Evolutionary conservation across 2,329 filamentous ascomycete genomes (phyloP).

Genomic region (Hymenoscyphus salicellus): DNA sequence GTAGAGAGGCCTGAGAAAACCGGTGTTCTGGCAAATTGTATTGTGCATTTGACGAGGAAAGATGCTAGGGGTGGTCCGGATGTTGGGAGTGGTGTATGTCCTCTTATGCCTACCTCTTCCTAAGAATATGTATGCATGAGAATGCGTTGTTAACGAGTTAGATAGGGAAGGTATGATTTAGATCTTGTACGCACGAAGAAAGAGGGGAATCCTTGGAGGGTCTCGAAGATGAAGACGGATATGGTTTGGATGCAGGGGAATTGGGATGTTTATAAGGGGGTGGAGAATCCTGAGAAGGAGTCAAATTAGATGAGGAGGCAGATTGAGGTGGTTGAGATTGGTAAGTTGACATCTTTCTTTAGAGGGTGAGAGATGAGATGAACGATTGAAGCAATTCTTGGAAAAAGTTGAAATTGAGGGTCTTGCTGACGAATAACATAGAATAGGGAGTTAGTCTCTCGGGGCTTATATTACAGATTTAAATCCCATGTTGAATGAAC

Average conservation of each 20-base stretch:
- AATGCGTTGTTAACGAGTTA: neutral
- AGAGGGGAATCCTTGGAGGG: slow-evolving; percentile 10
- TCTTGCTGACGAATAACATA: too few relatives aligned
- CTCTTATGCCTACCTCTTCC: too few relatives aligned
- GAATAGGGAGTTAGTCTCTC: too few relatives aligned
- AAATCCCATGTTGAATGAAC: too few relatives aligned
- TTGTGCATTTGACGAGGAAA: slow-evolving; percentile 3
- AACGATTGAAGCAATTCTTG: neutral
- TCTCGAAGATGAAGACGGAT: slow-evolving; percentile 5
- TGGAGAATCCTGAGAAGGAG: neutral
- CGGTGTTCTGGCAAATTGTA: slow-evolving; percentile 2
- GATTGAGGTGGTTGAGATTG: neutral
- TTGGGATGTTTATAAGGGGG: slow-evolving; percentile 6
- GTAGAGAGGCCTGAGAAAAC: neutral
- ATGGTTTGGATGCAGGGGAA: slow-evolving; percentile 7
- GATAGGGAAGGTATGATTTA: slow-evolving; percentile 6
- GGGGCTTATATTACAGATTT: too few relatives aligned
- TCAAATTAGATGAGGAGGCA: neutral
- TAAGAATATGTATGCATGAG: neutral
- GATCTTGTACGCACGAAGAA: slow-evolving; percentile 5
- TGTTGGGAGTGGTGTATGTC: slow-evolving; percentile 45
- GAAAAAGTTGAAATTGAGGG: neutral
- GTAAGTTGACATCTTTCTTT: neutral
- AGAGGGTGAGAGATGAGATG: too few relatives aligned
- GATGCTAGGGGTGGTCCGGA: slow-evolving; percentile 11